A percentile compares a stretch with the other conserved stretches of the same genome.
Evolutionary conservation across 2,329 filamentous ascomycete species (phyloP).

Genomic region (Emmonsiellopsis sp.): DNA sequence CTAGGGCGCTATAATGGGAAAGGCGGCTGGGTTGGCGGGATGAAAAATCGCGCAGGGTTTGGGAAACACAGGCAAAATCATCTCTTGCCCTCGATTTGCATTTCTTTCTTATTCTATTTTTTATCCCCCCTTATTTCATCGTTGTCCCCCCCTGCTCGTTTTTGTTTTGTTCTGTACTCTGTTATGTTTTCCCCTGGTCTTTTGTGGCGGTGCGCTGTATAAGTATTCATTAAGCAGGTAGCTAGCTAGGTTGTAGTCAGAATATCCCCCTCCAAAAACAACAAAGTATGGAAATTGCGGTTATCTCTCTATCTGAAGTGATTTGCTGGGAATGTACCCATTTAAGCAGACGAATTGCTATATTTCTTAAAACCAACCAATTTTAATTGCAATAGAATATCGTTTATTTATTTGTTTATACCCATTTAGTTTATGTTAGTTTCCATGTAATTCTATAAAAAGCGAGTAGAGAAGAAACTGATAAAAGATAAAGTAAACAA

Average conservation of each 20-base stretch:
- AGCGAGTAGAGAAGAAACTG: too few relatives aligned
- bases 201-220: neutral
- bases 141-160: neutral
- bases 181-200: neutral
- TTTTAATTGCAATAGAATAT: too few relatives aligned
- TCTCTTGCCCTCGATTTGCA: neutral
- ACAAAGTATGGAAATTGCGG: neutral
- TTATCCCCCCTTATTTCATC: neutral
- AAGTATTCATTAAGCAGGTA: neutral
- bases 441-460: too few relatives aligned
- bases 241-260: neutral
- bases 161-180: neutral
- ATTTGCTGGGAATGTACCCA: too few relatives aligned
- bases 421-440: too few relatives aligned
- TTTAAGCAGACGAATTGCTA: too few relatives aligned
- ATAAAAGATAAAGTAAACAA: too few relatives aligned
- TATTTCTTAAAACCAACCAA: too few relatives aligned
- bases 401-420: too few relatives aligned
- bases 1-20: slow-evolving; percentile 33
- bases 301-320: neutral
- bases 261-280: neutral
- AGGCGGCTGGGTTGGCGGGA: slow-evolving; percentile 28
- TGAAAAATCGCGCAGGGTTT: slow-evolving; percentile 13
- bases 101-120: neutral
- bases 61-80: neutral